Evolutionary conservation across 495 filamentous ascomycete species (phyloP).

Genomic region (Xylaria telfairii): DNA sequence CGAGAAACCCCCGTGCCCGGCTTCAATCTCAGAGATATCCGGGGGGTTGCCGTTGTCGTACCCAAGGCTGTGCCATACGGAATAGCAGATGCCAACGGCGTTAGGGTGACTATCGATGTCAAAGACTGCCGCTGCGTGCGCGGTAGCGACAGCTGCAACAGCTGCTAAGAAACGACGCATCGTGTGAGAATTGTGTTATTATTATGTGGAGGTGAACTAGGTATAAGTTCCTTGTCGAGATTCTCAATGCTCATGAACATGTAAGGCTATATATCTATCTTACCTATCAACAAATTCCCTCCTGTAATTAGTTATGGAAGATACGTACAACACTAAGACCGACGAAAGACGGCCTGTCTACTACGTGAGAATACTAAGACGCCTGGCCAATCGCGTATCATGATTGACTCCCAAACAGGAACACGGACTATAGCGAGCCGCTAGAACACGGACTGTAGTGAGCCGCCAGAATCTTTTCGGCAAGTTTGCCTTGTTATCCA

Average conservation of each 20-base stretch:
- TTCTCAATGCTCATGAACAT: not conserved
- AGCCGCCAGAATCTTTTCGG: slow-evolving; percentile 3
- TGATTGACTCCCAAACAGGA: not conserved
- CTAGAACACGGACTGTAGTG: too few relatives aligned
- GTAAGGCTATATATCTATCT: not conserved
- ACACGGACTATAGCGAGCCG: not conserved
- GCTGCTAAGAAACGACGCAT: not conserved
- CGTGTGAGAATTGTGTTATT: not conserved
- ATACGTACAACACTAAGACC: too few relatives aligned
- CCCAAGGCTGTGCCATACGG: not conserved
- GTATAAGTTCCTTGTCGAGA: not conserved
- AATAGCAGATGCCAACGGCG: slow-evolving; percentile 1
- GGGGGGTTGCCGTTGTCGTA: not conserved
- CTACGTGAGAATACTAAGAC: not conserved
- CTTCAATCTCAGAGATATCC: slow-evolving; percentile 9
- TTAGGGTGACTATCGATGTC: not conserved
- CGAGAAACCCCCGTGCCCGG: not conserved
- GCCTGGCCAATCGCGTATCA: not conserved
- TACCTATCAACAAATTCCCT: not conserved
- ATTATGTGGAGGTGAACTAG: not conserved
- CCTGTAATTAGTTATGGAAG: too few relatives aligned
- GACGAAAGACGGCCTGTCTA: not conserved
- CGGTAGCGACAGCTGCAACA: not conserved
- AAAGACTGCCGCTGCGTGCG: not conserved
- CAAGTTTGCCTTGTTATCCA: not conserved